These are phyloP conservation scores for Colletotrichum euphorbiae DNA, from an alignment of 2,329 filamentous ascomycete species.

Conservation along the genomic window DNA sequence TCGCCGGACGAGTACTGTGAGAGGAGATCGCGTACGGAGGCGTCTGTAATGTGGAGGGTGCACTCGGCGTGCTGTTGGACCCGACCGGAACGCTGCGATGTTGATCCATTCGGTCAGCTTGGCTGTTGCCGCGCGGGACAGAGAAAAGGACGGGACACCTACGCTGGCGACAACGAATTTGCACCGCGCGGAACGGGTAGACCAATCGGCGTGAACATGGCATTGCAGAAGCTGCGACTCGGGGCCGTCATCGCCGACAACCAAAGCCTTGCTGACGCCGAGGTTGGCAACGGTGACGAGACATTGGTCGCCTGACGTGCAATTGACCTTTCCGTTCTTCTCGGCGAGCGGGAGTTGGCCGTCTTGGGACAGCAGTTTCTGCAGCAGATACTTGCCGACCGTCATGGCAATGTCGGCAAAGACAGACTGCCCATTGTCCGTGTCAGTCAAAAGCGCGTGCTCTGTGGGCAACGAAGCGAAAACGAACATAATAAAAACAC, in stretches of 20 bases:
- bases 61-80: neutral
- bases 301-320: neutral
- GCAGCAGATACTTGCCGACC: conserved; percentile 1
- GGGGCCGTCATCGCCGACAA: neutral
- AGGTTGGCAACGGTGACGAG: conserved; percentile 7
- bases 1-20: conserved; percentile 8
- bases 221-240: conserved; percentile 7
- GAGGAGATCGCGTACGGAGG: neutral
- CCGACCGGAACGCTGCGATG: neutral
- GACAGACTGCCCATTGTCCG: conserved; percentile 3
- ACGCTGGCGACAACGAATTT: conserved; percentile 3
- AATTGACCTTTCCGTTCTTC: neutral
- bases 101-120: neutral
- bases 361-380: conserved; percentile 6
- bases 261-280: conserved; percentile 5
- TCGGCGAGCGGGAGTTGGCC: neutral
- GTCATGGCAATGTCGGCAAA: conserved; percentile 20
- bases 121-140: neutral
- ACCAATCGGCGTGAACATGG: conserved; percentile 1
- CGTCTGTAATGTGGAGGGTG: neutral
- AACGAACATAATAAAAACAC: no score
- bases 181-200: neutral
- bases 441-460: neutral
- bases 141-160: neutral
- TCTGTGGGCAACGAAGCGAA: no score